Base-by-base conservation (phyloP, 805 yeast genomes). In the Nakazawaea ishiwadae region DNA sequence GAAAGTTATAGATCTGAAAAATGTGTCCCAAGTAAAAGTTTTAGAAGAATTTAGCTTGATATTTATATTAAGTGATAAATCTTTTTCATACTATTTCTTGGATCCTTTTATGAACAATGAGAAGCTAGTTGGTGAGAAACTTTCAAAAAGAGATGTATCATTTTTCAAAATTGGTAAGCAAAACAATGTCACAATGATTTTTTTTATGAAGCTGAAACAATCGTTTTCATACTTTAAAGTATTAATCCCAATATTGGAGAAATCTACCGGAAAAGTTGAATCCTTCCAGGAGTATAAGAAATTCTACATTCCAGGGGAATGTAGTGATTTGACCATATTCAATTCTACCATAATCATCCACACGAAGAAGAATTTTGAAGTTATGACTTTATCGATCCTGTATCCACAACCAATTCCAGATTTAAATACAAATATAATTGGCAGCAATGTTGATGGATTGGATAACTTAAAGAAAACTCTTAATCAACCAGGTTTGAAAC, bases 101-200 rank as follows among this genome's bases (percentile, higher is more conserved):
- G 82, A 81, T 31, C 77, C 78, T 48, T 52, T 90, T 12, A 75
- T 17, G 80, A 85, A 12, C 81, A 77, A 42, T 74, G 69, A 31
- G 58, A 51, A 9, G 55, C 59, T 72, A 16, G 64, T 73, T n/a
- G 74, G 82, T 12, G 69, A 74, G 23, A 58, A 68, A 20, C 50
- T 77, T 10, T 65, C 78, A 11, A 66, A 71, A 48, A 77, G 78
- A 57, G 60, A 77, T 55, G 78, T 79, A 0, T 60, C 73, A 2
- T 79, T 73, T 48, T 89, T 85, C 60, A 74, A 73, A 36, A 64
- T 84, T 45, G 96, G 93, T 0, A 73, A 69, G 23, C 87, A 89
- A 54, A 71, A 79, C 44, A 79, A 77, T 58, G 68, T 77, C 47
- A 75, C 68, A 31, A 68, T 76, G 71, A 58, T 81, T 43, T 75